These are phyloP conservation scores for Apiospora hydei DNA, from an alignment of 2,329 filamentous ascomycete genomes.

Conservation along the genomic window DNA sequence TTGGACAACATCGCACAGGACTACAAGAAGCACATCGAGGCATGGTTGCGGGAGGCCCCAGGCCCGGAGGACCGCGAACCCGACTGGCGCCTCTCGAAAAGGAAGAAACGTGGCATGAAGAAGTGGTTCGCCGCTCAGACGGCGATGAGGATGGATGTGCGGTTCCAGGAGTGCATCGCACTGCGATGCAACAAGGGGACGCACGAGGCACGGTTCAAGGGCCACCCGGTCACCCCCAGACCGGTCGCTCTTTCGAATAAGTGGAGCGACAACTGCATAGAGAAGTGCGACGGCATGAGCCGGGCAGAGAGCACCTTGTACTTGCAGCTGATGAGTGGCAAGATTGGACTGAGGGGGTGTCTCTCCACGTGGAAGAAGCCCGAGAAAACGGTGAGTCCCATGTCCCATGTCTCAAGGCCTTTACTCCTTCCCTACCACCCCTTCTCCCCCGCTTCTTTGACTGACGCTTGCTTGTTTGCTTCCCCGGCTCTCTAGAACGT, in stretches of 20 bases:
- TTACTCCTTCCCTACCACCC: too few species aligned
- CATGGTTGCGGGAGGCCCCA: neutral
- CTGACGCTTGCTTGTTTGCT: neutral
- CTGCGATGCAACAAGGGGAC: neutral
- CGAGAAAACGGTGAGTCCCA: neutral
- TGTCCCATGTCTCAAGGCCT: too few species aligned
- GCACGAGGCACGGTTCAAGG: neutral
- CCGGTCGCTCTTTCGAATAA: neutral
- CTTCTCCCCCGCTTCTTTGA: neutral
- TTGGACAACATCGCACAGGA: neutral
- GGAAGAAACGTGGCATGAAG: neutral
- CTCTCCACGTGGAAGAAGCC: neutral
- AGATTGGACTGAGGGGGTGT: neutral
- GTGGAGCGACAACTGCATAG: neutral
- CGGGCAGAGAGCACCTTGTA: conserved; percentile 4
- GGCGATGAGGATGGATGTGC: neutral
- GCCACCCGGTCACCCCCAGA: neutral
- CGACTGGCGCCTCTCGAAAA: neutral
- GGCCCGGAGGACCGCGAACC: neutral
- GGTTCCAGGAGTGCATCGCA: neutral
- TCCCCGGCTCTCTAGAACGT: neutral
- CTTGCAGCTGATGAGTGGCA: neutral
- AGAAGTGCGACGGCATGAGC: neutral
- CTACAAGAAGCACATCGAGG: neutral
- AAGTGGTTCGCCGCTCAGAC: neutral